Percentiles rank a stretch among this genome's conserved stretches.
Evolutionary conservation across 331 rosid genomes (phyloP).

Genomic region (Cydonia oblonga): DNA sequence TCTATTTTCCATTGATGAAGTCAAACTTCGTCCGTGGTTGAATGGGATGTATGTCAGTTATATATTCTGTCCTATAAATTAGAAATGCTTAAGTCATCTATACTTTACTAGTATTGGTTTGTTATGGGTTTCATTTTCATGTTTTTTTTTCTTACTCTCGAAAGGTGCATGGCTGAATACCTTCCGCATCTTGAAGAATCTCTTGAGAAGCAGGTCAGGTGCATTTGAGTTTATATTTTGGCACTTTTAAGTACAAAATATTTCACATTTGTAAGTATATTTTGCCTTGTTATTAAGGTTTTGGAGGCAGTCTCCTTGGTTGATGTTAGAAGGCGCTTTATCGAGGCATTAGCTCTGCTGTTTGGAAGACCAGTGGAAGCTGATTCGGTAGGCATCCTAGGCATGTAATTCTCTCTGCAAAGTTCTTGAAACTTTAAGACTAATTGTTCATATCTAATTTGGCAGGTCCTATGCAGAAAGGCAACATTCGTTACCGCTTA

Average conservation of each 20-base stretch:
- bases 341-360: constrained; percentile 58
- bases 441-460: constrained; percentile 13
- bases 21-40: constrained; percentile 83
- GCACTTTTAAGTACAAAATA: neutral
- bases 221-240: constrained; percentile 8
- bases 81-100: neutral
- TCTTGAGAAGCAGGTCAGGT: constrained; percentile 80
- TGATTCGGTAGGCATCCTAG: constrained; percentile 57
- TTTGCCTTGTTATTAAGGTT: constrained; percentile 32
- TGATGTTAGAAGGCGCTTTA: constrained; percentile 70
- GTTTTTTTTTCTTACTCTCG: constrained; percentile 8
- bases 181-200: constrained; percentile 84
- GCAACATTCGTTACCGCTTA: constrained; percentile 58
- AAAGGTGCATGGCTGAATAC: constrained; percentile 95
- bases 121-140: neutral
- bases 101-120: neutral
- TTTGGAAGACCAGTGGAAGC: constrained; percentile 95
- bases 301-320: constrained; percentile 67
- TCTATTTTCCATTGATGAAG: constrained; percentile 68
- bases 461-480: constrained; percentile 82
- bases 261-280: neutral
- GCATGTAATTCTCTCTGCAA: neutral
- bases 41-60: constrained; percentile 63
- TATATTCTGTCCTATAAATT: neutral
- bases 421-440: constrained; percentile 5